Percentiles rank a stretch among this genome's conserved stretches.
phyloP scores from a whole-genome alignment of 495 filamentous ascomycete species.

The Collariella sp. region DNA sequence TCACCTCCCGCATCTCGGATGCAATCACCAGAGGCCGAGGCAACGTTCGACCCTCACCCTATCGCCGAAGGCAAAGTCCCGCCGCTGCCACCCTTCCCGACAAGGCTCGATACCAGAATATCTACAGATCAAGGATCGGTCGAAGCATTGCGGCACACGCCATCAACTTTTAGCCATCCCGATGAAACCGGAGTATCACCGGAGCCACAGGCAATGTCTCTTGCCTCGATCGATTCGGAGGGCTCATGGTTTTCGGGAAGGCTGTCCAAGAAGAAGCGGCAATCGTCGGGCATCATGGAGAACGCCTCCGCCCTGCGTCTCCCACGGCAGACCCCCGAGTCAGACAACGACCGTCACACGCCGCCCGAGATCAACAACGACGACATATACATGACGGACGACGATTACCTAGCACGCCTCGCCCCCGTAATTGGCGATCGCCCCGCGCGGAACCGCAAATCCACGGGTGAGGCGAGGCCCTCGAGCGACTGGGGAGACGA shows the following conservation, averaged over 20 bases:
- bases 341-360: slow-evolving; percentile 10
- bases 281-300: slow-evolving; percentile 31
- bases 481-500: slow-evolving; percentile 41
- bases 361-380: slow-evolving; percentile 34
- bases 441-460: slow-evolving; percentile 30
- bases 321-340: slow-evolving; percentile 35
- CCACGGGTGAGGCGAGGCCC: slow-evolving; percentile 38
- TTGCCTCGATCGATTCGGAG: slow-evolving; percentile 84
- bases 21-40: slow-evolving; percentile 55
- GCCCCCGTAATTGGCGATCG: slow-evolving; percentile 52
- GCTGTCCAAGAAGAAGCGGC: slow-evolving; percentile 32
- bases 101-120: slow-evolving; percentile 40
- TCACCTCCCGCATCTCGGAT: slow-evolving; percentile 74
- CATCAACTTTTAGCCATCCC: slow-evolving; percentile 34
- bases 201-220: slow-evolving; percentile 48
- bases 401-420: slow-evolving; percentile 54
- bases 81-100: slow-evolving; percentile 13
- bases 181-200: slow-evolving; percentile 37
- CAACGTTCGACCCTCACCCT: slow-evolving; percentile 12
- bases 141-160: slow-evolving; percentile 36
- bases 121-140: slow-evolving; percentile 34
- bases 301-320: slow-evolving; percentile 28
- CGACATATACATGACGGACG: slow-evolving; percentile 54
- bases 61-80: slow-evolving; percentile 21
- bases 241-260: slow-evolving; percentile 83